Evolutionary conservation across 208 protist genomes (phyloP).

Genomic region (Leishmania braziliensis): DNA sequence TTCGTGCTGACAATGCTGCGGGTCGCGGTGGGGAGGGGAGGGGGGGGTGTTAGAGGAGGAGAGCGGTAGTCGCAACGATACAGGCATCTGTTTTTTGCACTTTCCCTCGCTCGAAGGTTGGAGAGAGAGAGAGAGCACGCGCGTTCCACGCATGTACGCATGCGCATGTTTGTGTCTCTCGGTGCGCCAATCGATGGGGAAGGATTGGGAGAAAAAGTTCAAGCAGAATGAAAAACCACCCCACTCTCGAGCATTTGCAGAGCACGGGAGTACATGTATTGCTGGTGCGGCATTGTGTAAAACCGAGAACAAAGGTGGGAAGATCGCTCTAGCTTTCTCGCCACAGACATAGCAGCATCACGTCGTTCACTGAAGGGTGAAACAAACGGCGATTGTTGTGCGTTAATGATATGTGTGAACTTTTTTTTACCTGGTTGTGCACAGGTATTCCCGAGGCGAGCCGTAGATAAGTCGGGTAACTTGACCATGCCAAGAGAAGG

Average conservation of each 20-base stretch:
- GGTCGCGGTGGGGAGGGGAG: background rate
- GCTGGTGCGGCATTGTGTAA: background rate
- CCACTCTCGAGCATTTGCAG: background rate
- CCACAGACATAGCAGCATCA: background rate
- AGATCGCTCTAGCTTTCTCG: background rate
- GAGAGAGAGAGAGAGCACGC: background rate
- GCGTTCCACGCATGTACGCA: background rate
- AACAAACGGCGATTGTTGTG: background rate
- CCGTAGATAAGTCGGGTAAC: background rate
- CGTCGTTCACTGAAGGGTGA: background rate
- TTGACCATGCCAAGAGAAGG: background rate
- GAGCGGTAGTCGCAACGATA: background rate
- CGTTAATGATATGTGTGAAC: too few species aligned
- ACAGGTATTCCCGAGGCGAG: background rate
- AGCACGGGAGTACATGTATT: background rate
- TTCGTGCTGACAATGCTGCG: background rate
- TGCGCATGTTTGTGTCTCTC: background rate
- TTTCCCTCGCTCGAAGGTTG: background rate
- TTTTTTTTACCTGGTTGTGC: background rate
- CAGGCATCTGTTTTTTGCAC: background rate
- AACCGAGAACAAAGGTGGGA: background rate
- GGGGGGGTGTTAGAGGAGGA: background rate
- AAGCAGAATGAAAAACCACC: background rate
- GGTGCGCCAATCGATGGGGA: background rate
- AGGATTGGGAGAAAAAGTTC: background rate